Evolutionary conservation across 345 rosid species (phyloP), one percentile per base, ranked within the genome.

Genomic region (Boechera divaricarpa): DNA sequence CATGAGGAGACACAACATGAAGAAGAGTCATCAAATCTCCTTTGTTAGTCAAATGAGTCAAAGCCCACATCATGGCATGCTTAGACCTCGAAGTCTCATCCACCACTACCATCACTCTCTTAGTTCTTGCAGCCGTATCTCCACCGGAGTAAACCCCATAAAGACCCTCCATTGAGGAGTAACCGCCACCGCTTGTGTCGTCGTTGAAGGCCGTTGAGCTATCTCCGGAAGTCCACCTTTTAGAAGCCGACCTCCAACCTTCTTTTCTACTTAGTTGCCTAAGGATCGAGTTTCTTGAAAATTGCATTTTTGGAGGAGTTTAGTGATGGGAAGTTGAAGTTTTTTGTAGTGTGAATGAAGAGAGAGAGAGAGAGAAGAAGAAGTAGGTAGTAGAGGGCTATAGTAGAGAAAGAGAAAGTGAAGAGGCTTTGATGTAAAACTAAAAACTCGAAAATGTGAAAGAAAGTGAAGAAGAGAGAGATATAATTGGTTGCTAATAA

Each of bases 41-140:
- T 81, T 86, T 86, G 69, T 88, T 86, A 53, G 87, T 85, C 2
- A 87, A 85, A 85, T 95, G 94, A n/a, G 97, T 92, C 1, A 94
- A 84, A 36, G 99, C 97, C 97, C 97, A 95, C 84, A 95, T 91
- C 99, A 95, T 91, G 35, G 99, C 99, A 82, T 95, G 96, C 79
- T 85, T 91, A 0, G 97, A 87, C 56, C 86, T 84, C 0, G 97
- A 85, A 35, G 81, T 81, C n/a, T 91, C 82, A 64, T 95, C 98
- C 26, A 92, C 98, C 39, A 93, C 83, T 15, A 91, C 98, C 99
- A 91, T 91, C 75, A 92, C 98, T 60, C 97, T 80, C 82, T 95
- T 95, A 83, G 85, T 92, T 80, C 71, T 69, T 7, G 66, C 81
- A 64, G 74, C 26, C 33, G 87, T 92, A 1, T 82, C 85, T 29